Evolutionary conservation across 1,139 yeast species (phyloP).

Genomic region (Pichia sp.): DNA sequence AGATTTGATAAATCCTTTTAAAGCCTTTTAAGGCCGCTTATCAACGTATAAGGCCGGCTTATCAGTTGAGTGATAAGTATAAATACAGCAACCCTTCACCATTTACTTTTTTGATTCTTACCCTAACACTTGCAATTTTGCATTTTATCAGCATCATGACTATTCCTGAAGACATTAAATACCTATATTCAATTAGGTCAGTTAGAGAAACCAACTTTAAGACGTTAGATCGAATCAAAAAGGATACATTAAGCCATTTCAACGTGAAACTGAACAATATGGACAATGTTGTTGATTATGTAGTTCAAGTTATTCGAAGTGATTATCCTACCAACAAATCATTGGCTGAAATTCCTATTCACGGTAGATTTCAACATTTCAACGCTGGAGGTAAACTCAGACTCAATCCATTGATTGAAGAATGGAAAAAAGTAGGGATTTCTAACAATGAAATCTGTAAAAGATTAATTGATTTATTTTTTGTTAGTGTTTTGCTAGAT

Average conservation of each 20-base stretch:
- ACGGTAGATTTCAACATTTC: conserved; percentile 58
- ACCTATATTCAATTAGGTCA: conserved; percentile 38
- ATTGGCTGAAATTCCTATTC: conserved; percentile 40
- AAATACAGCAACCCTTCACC: neutral
- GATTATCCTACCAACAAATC: conserved; percentile 22
- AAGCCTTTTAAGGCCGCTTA: no score
- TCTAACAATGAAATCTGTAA: conserved; percentile 34
- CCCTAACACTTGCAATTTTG: neutral
- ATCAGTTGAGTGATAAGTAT: neutral
- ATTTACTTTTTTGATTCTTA: neutral
- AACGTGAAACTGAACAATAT: conserved; percentile 34
- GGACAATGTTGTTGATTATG: conserved; percentile 33
- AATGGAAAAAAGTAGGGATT: conserved; percentile 17
- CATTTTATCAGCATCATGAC: conserved; percentile 3
- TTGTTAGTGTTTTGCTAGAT: conserved; percentile 49
- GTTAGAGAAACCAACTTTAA: conserved; percentile 42
- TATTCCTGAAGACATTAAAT: conserved; percentile 15
- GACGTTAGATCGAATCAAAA: conserved; percentile 31
- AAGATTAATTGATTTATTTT: conserved; percentile 44
- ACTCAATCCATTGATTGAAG: conserved; percentile 31
- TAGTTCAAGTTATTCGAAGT: conserved; percentile 30
- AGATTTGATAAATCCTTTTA: no score
- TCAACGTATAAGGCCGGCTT: neutral
- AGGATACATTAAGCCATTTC: conserved; percentile 34
- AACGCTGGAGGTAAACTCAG: conserved; percentile 38